Base-by-base conservation (phyloP, 345 rosid genomes). In the Ceriops decandra region DNA sequence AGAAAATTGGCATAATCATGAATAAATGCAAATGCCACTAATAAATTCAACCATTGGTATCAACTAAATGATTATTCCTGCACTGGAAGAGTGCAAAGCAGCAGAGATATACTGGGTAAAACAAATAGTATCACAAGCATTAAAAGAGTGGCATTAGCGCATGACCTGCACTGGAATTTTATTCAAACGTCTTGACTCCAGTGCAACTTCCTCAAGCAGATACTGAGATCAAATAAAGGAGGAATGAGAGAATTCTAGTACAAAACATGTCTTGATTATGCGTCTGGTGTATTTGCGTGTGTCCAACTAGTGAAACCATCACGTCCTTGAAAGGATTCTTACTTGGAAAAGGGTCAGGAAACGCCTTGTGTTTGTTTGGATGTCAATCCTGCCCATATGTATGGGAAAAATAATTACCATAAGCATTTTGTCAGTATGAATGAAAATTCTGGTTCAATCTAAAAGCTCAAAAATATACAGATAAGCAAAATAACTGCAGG, bases 131-230 rank as follows among this genome's bases (percentile, higher is more conserved):
- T 33, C 8, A n/a, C 62, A 70, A 42, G 60, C 51, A 42, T 4
- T 20, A 60, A 30, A 63, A 42, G 16, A 7, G 57, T 9, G 65
- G 52, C 13, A 72, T 68, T 24, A 36, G 60, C 21, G 65, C 52
- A 64, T 65, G 22, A 91, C 99, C 98, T 91, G 98, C 54, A 82
- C 70, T 11, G 99, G 93, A 75, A 95, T 91, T 75, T 82, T 90
- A 64, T 82, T 88, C 72, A 92, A 66, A 67, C 81, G 86, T 17
- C 26, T 61, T 4, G 86, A 83, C 78, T 83, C 88, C 78, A 95
- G 66, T 20, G 92, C 92, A 71, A 92, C 97, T 81, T 90, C 92
- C 72, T 89, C 91, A 42, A 92, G 95, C 68, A 95, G 97, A 76
- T 95, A 92, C 99, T 95, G 78, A 60, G 68, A 53, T 27, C 66